phyloP scores from a whole-genome alignment of 225 moss, liverwort and hornwort species.

The Bryum argenteum region DNA sequence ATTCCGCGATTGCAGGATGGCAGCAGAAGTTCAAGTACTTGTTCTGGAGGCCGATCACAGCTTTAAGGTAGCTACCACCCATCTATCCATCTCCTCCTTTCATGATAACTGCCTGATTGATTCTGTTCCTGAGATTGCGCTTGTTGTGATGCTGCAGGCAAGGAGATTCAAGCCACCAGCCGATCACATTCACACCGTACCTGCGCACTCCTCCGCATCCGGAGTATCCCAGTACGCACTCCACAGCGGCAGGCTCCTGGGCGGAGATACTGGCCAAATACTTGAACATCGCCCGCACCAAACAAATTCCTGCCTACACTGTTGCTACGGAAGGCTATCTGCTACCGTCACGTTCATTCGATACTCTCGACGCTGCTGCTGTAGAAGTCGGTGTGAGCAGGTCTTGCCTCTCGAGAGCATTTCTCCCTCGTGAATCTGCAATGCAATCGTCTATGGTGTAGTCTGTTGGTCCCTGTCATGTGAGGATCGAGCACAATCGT shows the following conservation, averaged over 20 bases:
- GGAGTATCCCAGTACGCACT: conserved; percentile 83
- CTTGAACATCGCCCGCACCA: conserved; percentile 37
- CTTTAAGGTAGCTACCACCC: conserved; percentile 36
- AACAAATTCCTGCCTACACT: conserved; percentile 39
- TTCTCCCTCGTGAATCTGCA: too few relatives aligned
- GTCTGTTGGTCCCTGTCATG: too few relatives aligned
- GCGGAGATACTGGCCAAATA: conserved; percentile 55
- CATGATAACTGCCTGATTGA: too few relatives aligned
- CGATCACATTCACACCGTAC: conserved; percentile 48
- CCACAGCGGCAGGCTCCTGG: conserved; percentile 64
- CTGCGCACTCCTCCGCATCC: conserved; percentile 67
- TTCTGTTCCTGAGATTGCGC: too few relatives aligned
- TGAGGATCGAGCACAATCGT: too few relatives aligned
- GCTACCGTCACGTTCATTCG: conserved; percentile 56
- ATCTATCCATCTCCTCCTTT: too few relatives aligned
- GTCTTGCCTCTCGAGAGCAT: too few relatives aligned
- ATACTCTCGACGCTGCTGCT: conserved; percentile 38
- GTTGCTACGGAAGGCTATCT: conserved; percentile 66
- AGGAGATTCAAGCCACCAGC: conserved; percentile 63
- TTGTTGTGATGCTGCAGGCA: conserved; percentile 41
- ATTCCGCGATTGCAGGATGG: conserved; percentile 57
- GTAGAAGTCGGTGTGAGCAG: conserved; percentile 67
- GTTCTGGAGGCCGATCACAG: conserved; percentile 66
- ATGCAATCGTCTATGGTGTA: too few relatives aligned
- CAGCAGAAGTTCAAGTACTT: conserved; percentile 53